These are phyloP conservation scores for Tetrahymena borealis DNA, from an alignment of 73 alveolate genomes.

Conservation along the genomic window DNA sequence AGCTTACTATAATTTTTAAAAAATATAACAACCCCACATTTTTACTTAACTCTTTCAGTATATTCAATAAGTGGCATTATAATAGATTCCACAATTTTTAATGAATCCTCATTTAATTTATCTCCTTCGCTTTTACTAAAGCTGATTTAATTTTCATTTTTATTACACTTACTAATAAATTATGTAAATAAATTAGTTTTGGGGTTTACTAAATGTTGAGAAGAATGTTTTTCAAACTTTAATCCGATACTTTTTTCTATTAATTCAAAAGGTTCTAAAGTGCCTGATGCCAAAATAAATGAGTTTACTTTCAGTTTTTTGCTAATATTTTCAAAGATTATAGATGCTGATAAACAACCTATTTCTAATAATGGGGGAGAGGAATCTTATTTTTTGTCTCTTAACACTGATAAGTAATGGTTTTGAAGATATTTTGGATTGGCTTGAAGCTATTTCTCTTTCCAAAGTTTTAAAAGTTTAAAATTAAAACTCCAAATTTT, in stretches of 20 bases:
- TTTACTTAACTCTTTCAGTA: not conserved
- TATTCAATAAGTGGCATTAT: not conserved
- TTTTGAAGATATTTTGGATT: too few relatives aligned
- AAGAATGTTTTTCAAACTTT: not conserved
- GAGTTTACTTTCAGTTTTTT: constrained; percentile 3
- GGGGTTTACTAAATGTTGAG: not conserved
- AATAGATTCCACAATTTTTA: not conserved
- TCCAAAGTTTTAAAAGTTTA: too few relatives aligned
- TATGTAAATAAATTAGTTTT: not conserved
- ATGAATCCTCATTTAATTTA: not conserved
- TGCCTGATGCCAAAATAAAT: constrained; percentile 85
- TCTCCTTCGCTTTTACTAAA: not conserved
- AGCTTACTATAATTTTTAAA: not conserved
- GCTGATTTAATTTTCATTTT: not conserved
- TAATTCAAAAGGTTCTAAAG: constrained; percentile 82
- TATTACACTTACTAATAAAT: not conserved
- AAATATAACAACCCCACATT: not conserved
- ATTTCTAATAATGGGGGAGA: not conserved
- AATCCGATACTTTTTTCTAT: not conserved
- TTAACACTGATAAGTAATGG: not conserved
- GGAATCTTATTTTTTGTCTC: not conserved
- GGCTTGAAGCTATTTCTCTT: too few relatives aligned
- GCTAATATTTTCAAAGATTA: not conserved
- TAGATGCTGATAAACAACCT: not conserved
- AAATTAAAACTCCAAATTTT: too few relatives aligned